Evolutionary conservation across 2,329 filamentous ascomycete genomes (phyloP).

Genomic region (Onygenales sp.): DNA sequence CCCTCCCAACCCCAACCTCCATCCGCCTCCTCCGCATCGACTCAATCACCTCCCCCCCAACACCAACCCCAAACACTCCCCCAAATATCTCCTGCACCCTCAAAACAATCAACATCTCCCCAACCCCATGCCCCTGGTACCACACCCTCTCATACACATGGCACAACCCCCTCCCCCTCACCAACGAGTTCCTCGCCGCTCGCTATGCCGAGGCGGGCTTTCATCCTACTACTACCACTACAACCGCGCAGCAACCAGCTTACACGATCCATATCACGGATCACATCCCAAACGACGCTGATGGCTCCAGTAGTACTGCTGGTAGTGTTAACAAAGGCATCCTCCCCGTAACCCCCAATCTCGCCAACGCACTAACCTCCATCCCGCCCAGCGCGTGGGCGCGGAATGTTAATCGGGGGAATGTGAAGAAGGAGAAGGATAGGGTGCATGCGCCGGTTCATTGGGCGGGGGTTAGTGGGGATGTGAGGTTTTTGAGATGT

Average conservation of each 20-base stretch:
- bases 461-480: neutral
- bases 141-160: conserved; percentile 10
- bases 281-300: too few species aligned
- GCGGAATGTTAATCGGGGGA: conserved; percentile 1
- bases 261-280: too few species aligned
- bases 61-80: neutral
- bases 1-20: conserved; percentile 2
- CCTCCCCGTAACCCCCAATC: conserved; percentile 4
- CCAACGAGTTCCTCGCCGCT: conserved; percentile 2
- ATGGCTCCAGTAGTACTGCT: neutral
- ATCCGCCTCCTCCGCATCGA: conserved; percentile 7
- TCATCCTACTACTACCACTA: neutral
- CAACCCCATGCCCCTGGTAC: conserved; percentile 1
- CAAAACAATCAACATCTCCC: conserved; percentile 5
- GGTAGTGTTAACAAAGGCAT: neutral
- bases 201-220: neutral
- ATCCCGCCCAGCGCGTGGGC: conserved; percentile 6
- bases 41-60: neutral
- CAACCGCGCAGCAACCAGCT: too few species aligned
- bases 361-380: conserved; percentile 4
- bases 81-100: conserved; percentile 2
- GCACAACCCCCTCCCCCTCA: conserved; percentile 5
- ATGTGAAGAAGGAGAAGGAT: neutral
- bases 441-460: neutral
- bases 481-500: neutral